Base-by-base conservation (phyloP, 2,329 filamentous ascomycete genomes). In the Epichloe sp. region DNA sequence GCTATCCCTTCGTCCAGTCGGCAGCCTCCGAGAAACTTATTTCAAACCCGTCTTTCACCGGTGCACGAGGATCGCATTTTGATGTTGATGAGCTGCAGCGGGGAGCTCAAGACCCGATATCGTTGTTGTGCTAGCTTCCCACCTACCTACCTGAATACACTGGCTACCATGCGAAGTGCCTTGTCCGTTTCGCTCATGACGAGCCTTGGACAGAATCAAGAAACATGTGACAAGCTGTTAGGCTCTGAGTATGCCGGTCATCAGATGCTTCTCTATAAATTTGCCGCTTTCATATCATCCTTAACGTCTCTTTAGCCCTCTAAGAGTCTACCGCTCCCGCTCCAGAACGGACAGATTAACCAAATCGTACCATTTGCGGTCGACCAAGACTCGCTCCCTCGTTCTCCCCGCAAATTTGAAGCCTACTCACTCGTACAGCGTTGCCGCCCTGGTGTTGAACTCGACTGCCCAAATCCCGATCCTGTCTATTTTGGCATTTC, bases 341-440 rank as follows among this genome's bases (percentile, higher is more conserved):
- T 70, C 67, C 38, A 72, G 45, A 58, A 72, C 72, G 0, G 59
- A 63, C 44, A 67, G 60, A 4, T 60, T 52, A 3, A 71, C 50
- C 4, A 56, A 34, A 50, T 70, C 64, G 44, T 60, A 59, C 66
- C 65, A 77, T 35, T 63, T 58, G 1, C 73, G 65, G 54, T 75
- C 65, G 56, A 67, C 62, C 63, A 67, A 75, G 6, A 71, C 52
- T 1, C 60, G 58, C 58, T 77, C 68, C 48, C 72, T 62, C 50
- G 59, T 62, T 4, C 67, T 56, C 0, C 72, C 71, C 54, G 77
- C 73, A 2, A 61, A 54, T 43, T 63, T 63, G 53, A 77, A 76
- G 0, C 74, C 73, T 8, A 76, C 51, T 41, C 63, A 62, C 56
- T 68, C 59, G 54, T 76, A 76, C 57, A 77, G 49, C 17, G 64